These are phyloP conservation scores for Cystofilobasidium bisporidii DNA, from an alignment of 768 basidiomycete species.

Conservation along the genomic window DNA sequence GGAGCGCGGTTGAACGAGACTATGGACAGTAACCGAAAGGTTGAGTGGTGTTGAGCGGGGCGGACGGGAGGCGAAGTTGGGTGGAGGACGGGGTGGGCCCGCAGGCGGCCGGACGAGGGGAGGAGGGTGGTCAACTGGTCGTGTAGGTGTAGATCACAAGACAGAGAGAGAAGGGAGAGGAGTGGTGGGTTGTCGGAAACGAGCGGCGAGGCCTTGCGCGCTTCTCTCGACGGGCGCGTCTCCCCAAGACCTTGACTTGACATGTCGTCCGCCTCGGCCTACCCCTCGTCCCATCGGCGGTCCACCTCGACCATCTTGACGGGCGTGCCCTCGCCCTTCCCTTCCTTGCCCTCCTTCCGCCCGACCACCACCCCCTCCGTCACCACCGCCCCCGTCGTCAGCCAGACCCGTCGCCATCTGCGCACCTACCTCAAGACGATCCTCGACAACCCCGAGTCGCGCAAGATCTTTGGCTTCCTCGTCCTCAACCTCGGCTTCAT, in stretches of 20 bases:
- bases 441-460: constrained; percentile 78
- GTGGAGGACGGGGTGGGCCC: too few species aligned
- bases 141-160: too few species aligned
- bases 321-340: neutral
- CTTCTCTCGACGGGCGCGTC: constrained; percentile 2
- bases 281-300: constrained; percentile 25
- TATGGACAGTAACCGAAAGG: too few species aligned
- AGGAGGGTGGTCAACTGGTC: too few species aligned
- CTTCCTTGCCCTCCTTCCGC: constrained; percentile 9
- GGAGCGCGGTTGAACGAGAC: too few species aligned
- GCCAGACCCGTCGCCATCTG: constrained; percentile 22
- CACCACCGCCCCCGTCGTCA: constrained; percentile 6
- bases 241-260: neutral
- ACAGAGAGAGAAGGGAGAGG: too few species aligned
- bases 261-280: constrained; percentile 23
- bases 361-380: neutral
- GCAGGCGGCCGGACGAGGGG: too few species aligned
- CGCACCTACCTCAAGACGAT: constrained; percentile 72
- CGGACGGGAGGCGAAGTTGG: too few species aligned
- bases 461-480: constrained; percentile 94
- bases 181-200: too few species aligned
- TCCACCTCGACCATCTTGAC: constrained; percentile 17
- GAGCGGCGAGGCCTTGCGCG: neutral
- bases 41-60: too few species aligned
- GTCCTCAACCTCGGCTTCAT: constrained; percentile 91